These are phyloP conservation scores for Globisporangium barbulae DNA, from an alignment of 352 stramenopile species.

Conservation along the genomic window DNA sequence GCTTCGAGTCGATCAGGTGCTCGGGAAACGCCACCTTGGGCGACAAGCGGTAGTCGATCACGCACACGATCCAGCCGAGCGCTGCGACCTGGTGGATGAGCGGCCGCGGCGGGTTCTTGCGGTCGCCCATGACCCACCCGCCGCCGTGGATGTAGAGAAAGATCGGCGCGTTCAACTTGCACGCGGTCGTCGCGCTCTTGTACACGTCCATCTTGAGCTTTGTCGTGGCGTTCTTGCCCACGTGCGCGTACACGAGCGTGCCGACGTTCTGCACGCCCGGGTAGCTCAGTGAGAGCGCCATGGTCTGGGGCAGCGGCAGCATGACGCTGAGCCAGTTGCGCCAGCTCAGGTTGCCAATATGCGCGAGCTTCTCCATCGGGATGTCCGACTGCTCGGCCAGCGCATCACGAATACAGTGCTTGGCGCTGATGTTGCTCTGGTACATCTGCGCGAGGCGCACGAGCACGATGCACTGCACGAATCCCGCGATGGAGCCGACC, in stretches of 20 bases:
- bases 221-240: constrained; percentile 48
- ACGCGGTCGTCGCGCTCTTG: constrained; percentile 25
- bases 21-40: constrained; percentile 55
- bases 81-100: constrained; percentile 55
- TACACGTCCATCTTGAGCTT: constrained; percentile 69
- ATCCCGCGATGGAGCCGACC: constrained; percentile 39
- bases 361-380: constrained; percentile 21
- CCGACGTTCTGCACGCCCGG: constrained; percentile 37
- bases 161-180: constrained; percentile 46
- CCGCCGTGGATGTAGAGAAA: constrained; percentile 70
- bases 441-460: constrained; percentile 40
- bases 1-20: constrained; percentile 64
- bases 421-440: constrained; percentile 38
- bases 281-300: constrained; percentile 42
- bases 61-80: constrained; percentile 60
- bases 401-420: constrained; percentile 35
- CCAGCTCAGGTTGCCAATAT: constrained; percentile 39
- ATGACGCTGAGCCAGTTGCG: constrained; percentile 52
- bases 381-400: constrained; percentile 33
- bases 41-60: constrained; percentile 69
- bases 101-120: constrained; percentile 38
- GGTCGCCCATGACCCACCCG: constrained; percentile 60
- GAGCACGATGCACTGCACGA: constrained; percentile 45
- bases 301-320: constrained; percentile 46
- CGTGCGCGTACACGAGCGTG: constrained; percentile 48